Evolutionary conservation across 345 rosid genomes (phyloP).

Genomic region (Camelina laxa): DNA sequence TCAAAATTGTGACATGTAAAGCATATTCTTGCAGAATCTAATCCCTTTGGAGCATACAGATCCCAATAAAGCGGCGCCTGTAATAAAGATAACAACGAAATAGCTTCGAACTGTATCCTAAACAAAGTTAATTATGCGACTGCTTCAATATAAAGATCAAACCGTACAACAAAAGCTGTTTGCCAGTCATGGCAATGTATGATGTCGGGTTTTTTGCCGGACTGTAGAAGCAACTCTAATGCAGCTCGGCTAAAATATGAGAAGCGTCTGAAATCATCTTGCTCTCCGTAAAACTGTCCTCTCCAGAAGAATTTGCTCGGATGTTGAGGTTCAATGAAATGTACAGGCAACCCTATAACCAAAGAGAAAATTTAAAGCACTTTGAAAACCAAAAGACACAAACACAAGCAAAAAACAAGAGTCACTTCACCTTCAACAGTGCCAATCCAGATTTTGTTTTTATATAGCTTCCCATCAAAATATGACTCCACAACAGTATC

Average conservation of each 20-base stretch:
- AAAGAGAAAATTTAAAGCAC: conserved; percentile 42
- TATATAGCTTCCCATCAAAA: conserved; percentile 80
- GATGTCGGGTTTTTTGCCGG: conserved; percentile 94
- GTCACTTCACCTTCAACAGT: conserved; percentile 67
- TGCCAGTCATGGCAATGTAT: conserved; percentile 99
- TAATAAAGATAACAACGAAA: background rate
- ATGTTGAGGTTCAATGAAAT: conserved; percentile 96
- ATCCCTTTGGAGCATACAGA: conserved; percentile 86
- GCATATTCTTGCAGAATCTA: conserved; percentile 93
- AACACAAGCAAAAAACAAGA: conserved; percentile 18
- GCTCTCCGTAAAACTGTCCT: conserved; percentile 91
- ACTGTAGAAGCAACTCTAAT: conserved; percentile 84
- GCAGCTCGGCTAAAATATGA: conserved; percentile 97
- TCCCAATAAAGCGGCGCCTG: conserved; percentile 99
- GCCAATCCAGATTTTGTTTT: conserved; percentile 95
- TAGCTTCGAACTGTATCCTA: conserved; percentile 24
- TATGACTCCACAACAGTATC: conserved; percentile 83
- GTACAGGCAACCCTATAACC: conserved; percentile 88
- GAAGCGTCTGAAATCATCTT: conserved; percentile 92
- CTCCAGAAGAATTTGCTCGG: conserved; percentile 96
- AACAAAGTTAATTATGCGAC: conserved; percentile 21
- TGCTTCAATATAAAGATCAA: conserved; percentile 7
- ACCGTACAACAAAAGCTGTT: conserved; percentile 93
- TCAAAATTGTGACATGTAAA: conserved; percentile 99
- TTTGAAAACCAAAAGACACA: conserved; percentile 32